Percentiles rank a stretch among this genome's conserved stretches.
These are phyloP conservation scores for Stemphylium beticola DNA, from an alignment of 2,329 filamentous ascomycete genomes.

Conservation along the genomic window DNA sequence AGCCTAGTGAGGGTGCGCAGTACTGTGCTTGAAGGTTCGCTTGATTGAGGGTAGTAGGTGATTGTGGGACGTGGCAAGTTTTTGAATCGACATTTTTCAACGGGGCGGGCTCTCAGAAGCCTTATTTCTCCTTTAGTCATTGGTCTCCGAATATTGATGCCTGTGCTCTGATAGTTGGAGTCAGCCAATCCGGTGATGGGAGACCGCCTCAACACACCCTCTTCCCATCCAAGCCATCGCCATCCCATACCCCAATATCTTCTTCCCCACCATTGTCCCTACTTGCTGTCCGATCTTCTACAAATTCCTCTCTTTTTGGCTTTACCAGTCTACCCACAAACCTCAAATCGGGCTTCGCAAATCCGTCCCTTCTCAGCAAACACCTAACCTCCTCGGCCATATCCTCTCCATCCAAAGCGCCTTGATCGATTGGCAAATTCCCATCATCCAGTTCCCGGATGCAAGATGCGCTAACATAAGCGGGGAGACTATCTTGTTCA, in stretches of 20 bases:
- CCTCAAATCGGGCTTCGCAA: neutral
- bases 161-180: neutral
- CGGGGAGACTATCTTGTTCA: neutral
- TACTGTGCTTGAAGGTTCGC: neutral
- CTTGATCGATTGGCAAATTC: neutral
- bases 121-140: too few relatives aligned
- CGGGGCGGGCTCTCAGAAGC: too few relatives aligned
- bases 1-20: neutral
- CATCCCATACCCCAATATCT: neutral
- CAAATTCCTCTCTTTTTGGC: neutral
- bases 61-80: too few relatives aligned
- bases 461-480: neutral
- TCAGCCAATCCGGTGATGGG: neutral
- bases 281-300: neutral
- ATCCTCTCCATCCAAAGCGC: neutral
- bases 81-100: too few relatives aligned
- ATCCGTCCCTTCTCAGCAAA: neutral
- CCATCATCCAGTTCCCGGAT: neutral
- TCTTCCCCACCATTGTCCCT: neutral
- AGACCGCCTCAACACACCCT: neutral
- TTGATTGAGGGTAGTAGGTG: too few relatives aligned
- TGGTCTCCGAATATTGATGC: too few relatives aligned
- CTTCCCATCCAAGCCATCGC: neutral
- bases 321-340: neutral
- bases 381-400: neutral